phyloP scores from a whole-genome alignment of 345 rosid species.

The Raphanus raphanistrum region DNA sequence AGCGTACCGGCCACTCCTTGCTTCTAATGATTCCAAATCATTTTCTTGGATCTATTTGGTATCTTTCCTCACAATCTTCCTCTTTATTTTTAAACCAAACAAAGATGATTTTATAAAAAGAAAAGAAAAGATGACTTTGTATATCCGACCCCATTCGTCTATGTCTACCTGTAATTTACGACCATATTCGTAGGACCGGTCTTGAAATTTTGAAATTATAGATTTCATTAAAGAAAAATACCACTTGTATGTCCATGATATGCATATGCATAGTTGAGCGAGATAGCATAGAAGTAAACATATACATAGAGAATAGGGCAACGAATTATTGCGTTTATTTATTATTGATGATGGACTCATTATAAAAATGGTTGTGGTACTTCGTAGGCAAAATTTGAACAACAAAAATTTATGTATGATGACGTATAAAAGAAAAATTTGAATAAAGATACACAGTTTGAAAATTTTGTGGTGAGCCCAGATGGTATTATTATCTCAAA shows the following conservation, averaged over 20 bases:
- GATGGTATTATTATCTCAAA: slow-evolving; percentile 2
- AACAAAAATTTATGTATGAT: slow-evolving; percentile 6
- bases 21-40: slow-evolving; percentile 37
- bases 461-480: slow-evolving; percentile 24
- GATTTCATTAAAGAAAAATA: no score
- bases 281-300: slow-evolving; percentile 6
- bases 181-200: not conserved
- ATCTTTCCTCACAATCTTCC: slow-evolving; percentile 8
- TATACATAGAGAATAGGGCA: not conserved
- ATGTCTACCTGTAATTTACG: not conserved
- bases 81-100: slow-evolving; percentile 7
- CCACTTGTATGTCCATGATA: no score
- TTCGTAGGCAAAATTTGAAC: slow-evolving; percentile 21
- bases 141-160: slow-evolving; percentile 7
- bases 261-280: not conserved
- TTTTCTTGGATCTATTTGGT: slow-evolving; percentile 27
- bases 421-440: slow-evolving; percentile 14
- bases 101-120: not conserved
- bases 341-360: slow-evolving; percentile 14
- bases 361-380: slow-evolving; percentile 16
- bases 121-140: slow-evolving; percentile 3
- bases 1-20: slow-evolving; percentile 37
- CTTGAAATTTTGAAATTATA: no score
- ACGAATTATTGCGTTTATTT: slow-evolving; percentile 28
- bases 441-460: slow-evolving; percentile 34